Base-by-base conservation (phyloP, 2,329 filamentous ascomycete genomes). In the Calonectria ilicicola region DNA sequence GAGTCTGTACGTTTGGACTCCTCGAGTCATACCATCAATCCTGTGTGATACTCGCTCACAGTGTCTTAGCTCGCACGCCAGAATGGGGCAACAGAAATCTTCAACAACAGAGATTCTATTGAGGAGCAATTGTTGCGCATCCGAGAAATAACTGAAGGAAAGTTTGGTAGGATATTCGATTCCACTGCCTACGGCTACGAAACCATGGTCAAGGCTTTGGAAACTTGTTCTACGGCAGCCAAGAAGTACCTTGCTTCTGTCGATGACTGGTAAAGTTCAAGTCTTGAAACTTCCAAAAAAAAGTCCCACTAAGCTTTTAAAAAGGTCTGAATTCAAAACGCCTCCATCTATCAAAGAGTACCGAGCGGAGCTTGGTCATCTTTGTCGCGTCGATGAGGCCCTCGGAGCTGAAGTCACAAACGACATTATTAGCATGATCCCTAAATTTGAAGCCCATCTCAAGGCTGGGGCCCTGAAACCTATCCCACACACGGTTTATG, bases 111-210 rank as follows among this genome's bases (percentile, higher is more conserved):
- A 29, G 69, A 72, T 1, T 26, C 78, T 2, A 40, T 80, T 5
- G 78, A 80, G 0, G 79, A 82, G 2, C 84, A 85, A 67, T 66
- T 85, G 2, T 67, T 73, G 10, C 77, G 79, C 8, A 83, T 85
- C 19, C 70, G 75, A 35, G 72, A 72, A 5, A 79, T 83, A 23
- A 85, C 84, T 0, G 68, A 72, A 10, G 83, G 83, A 0, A 81
- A 81, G 8, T 84, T 84, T 65, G 69, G 74, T 21, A 76, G 79
- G 4, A 76, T 85, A 1, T 80, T 83, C 40, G 84, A 86, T 58
- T 75, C 83, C 5, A 82, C 79, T 40, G 78, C 78, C 1, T 70
- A 77, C 47, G 78, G 79, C 1, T 74, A 79, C 9, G 78, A 82
- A 10, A 71, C 81, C 1, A 83, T 81, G 26, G 74, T 82, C 44